These are phyloP conservation scores for Oryza nivara DNA, from an alignment of 176 grass and related monocot species.

Conservation along the genomic window DNA sequence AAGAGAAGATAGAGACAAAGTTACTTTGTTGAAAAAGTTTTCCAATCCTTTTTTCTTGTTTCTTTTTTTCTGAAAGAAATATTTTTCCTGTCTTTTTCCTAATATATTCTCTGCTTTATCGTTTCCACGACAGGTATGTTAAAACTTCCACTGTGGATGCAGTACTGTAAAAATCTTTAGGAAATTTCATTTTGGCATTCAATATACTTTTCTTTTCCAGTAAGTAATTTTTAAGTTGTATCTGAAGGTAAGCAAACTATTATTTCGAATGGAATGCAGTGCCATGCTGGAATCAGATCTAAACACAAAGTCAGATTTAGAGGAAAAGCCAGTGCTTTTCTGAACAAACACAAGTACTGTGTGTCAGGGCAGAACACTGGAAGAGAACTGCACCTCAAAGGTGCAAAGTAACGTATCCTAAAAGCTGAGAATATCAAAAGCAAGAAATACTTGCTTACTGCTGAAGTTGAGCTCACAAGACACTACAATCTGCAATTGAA, in stretches of 20 bases:
- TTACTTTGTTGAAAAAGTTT: slow-evolving; percentile 35
- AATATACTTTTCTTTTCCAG: slow-evolving; percentile 16
- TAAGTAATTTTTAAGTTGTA: slow-evolving; percentile 27
- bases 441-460: slow-evolving; percentile 42
- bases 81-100: not conserved
- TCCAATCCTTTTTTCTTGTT: not conserved
- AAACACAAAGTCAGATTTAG: slow-evolving; percentile 28
- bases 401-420: slow-evolving; percentile 15
- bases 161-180: not conserved
- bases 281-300: slow-evolving; percentile 37
- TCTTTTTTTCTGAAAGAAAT: not conserved
- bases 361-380: slow-evolving; percentile 34
- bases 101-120: slow-evolving; percentile 29
- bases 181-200: slow-evolving; percentile 11
- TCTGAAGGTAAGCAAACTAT: slow-evolving; percentile 35
- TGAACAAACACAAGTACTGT: slow-evolving; percentile 42
- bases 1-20: slow-evolving; percentile 23
- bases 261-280: slow-evolving; percentile 19
- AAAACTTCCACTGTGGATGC: not conserved
- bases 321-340: slow-evolving; percentile 35
- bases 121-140: slow-evolving; percentile 2
- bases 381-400: slow-evolving; percentile 16
- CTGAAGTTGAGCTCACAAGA: slow-evolving; percentile 39
- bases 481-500: not conserved
- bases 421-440: slow-evolving; percentile 41